phyloP scores from a whole-genome alignment of 2,329 filamentous ascomycete species.

The Cladosporium sp. region DNA sequence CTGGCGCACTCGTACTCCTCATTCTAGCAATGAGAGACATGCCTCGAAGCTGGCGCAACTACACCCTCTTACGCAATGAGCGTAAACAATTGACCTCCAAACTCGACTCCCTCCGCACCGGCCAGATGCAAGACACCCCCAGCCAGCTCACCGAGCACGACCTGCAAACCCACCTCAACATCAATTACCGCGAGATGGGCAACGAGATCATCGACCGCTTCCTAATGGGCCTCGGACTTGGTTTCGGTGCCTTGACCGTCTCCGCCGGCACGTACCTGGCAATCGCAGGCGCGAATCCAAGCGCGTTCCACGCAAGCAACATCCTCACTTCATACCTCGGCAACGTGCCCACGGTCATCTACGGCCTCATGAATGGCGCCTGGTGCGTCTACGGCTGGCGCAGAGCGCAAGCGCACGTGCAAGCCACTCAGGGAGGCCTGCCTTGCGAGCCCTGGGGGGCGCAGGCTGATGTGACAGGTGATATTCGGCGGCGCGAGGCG shows the following conservation, averaged over 20 bases:
- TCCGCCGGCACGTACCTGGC: constrained; percentile 52
- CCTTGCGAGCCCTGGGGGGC: constrained; percentile 12
- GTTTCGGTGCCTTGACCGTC: constrained; percentile 48
- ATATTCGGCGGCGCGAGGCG: constrained; percentile 35
- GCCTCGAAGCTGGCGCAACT: constrained; percentile 42
- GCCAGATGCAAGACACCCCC: not conserved
- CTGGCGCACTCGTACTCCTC: constrained; percentile 42
- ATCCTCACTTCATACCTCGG: constrained; percentile 54
- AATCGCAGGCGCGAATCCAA: constrained; percentile 45
- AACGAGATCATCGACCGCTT: constrained; percentile 50
- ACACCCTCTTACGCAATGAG: constrained; percentile 44
- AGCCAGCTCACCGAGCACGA: not conserved
- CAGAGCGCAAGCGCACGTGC: constrained; percentile 39
- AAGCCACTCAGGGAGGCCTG: constrained; percentile 15
- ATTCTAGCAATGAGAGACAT: constrained; percentile 47
- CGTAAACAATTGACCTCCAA: constrained; percentile 30
- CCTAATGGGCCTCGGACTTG: constrained; percentile 50
- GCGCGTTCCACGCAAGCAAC: constrained; percentile 47
- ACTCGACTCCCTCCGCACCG: not conserved
- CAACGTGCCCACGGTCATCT: constrained; percentile 48
- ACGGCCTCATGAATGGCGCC: constrained; percentile 45
- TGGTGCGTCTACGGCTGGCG: constrained; percentile 46
- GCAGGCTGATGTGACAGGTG: not conserved
- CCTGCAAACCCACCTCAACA: constrained; percentile 34
- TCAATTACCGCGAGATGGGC: constrained; percentile 48